Percentiles rank a stretch among this genome's conserved stretches.
Conservation (phyloP, 1,284 basidiomycete genomes). For the Salmacisia buchloeana region DNA sequence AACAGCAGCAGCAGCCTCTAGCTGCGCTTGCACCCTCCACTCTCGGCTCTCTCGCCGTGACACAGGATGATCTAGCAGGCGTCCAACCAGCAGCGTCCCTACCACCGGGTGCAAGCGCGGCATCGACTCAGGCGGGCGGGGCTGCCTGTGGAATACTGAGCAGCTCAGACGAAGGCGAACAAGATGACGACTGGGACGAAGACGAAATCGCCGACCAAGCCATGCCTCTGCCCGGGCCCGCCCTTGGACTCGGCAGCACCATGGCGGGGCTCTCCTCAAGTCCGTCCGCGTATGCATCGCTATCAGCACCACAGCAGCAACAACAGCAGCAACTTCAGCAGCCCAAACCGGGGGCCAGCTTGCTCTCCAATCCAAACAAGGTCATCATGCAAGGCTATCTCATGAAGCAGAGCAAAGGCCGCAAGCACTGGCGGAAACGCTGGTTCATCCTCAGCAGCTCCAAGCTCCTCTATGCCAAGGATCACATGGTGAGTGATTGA, state of each 20-base stretch:
- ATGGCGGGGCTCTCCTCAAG: not conserved
- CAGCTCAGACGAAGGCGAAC: slow-evolving; percentile 33
- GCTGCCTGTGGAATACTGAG: slow-evolving; percentile 17
- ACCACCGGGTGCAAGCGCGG: not conserved
- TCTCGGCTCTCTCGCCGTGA: not conserved
- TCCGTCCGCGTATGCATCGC: not conserved
- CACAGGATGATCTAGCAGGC: not conserved
- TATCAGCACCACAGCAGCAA: slow-evolving; percentile 13
- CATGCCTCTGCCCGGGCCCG: slow-evolving; percentile 33
- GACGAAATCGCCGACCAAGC: slow-evolving; percentile 40
- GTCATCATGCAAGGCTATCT: slow-evolving; percentile 67
- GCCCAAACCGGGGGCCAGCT: slow-evolving; percentile 9
- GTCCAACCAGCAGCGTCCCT: not conserved
- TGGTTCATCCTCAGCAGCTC: slow-evolving; percentile 53
- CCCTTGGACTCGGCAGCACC: slow-evolving; percentile 3
- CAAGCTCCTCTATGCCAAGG: slow-evolving; percentile 49
- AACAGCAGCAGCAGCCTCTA: not conserved
- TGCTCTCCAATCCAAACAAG: slow-evolving; percentile 36
- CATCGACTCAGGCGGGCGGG: not conserved
- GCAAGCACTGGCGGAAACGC: slow-evolving; percentile 86
- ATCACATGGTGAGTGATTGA: slow-evolving; percentile 49
- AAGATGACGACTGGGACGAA: slow-evolving; percentile 38
- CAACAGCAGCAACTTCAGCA: slow-evolving; percentile 11
- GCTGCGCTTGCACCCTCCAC: not conserved
- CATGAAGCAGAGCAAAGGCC: slow-evolving; percentile 90